Evolutionary conservation across 805 yeast species (phyloP), one percentile per base, ranked within the genome.

Genomic region (Hanseniaspora taiwanica): DNA sequence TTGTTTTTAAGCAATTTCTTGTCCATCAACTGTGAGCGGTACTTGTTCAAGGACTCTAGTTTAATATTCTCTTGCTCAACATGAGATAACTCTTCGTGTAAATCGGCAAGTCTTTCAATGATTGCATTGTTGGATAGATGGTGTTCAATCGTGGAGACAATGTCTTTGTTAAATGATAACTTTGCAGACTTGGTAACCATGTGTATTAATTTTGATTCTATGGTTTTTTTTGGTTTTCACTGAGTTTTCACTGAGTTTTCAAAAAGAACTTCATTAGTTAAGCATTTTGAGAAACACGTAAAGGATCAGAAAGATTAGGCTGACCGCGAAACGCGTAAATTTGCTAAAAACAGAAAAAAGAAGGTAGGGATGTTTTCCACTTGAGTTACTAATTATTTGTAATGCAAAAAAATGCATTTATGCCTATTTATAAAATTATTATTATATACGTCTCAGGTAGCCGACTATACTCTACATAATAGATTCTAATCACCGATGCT

Each of bases 61-160:
- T 79, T 74, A 19, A 69, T 67, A 17, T 59, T 57, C 24, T 76
- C 84, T 49, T 79, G 87, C 39, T 78, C 79, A 10, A 78, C 51
- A 2, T 69, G 55, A 1, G 81, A 63, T 9, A 86, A 66, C 52
- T 81, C 85, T 36, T 74, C 76, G 38, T 75, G 74, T 16, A 85
- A 66, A 1, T 56, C 59, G 48, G 71, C 73, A 16, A 83, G 59
- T 37, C 91, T 63, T 12, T 58, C 55, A 9, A 80, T 52, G 1
- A 81, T 66, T 29, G 77, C 85, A 48, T 77, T 76, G 2, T 78
- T 65, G 0, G 83, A 55, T 9, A 83, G 75, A 0, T 76, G 73
- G 23, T 68, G 65, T 16, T 66, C 65, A 0, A 75, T 67, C 1
- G 80, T 67, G 1, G 87, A 69, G 5, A 81, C 51, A 14, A 82